Evolutionary conservation across 345 rosid species (phyloP), one percentile per base, ranked within the genome.

Genomic region (Moricandia arvensis): DNA sequence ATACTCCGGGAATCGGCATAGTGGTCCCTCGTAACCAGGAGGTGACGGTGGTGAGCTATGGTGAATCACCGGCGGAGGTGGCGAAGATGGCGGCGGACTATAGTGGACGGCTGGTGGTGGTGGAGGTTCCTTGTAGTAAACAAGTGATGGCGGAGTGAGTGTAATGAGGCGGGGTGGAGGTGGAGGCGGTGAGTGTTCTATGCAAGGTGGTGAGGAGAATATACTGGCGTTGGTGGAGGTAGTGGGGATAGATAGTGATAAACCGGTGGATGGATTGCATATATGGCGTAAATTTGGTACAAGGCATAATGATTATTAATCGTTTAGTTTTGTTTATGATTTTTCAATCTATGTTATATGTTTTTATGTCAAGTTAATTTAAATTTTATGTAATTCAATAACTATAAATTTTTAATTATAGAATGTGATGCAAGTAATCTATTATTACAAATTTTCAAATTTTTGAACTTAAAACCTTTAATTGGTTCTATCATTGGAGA

Each of bases 1-100:
- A 81, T 6, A 93, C 72, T 73, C 96, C 98, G 17, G 72, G 68
- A 17, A 93, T 75, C 17, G 98, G 96, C 8, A 96, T 83, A 93
- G 45, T 33, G 76, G 80, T 71, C 76, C 72, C n/a, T 71, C 72
- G 47, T 65, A 66, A 2, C 2, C 37, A 7, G 72, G 66, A 21
- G 76, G 3, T 6, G 95, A 90, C 38, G 97, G 95, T n/a, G 89
- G 89, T 1, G 87, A 85, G 3, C 84, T 82, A 5, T 66, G 60
- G 29, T 70, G 71, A 18, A 63, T 63, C 31, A 69, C 69, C 3
- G 34, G 74, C 12, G 97, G 94, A 3, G 79, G 79, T 13, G 79
- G 82, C 35, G 64, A 59, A 13, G 64, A 30, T 30, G 64, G 73
- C 1, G 79, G 79, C 5, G 79, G 83, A 66, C 18, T 61, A 33